These are phyloP conservation scores for Cavenderia fasciculata DNA, from an alignment of 78 protist genomes.

Conservation along the genomic window DNA sequence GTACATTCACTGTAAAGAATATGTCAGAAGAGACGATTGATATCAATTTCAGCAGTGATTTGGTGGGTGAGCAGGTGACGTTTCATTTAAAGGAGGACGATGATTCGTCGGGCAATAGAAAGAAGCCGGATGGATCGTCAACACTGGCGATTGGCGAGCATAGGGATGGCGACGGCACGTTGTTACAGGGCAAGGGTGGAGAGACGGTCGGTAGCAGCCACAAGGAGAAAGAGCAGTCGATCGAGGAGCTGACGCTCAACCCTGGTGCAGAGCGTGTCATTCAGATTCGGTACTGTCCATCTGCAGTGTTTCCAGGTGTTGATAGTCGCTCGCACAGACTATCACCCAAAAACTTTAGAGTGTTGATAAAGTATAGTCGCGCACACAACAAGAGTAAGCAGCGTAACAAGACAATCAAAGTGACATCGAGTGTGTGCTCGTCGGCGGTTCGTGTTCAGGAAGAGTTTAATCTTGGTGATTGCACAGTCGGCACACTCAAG, in stretches of 20 bases:
- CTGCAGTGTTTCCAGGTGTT: constrained; percentile 4
- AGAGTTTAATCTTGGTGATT: constrained; percentile 79
- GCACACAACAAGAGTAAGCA: background rate
- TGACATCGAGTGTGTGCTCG: constrained; percentile 75
- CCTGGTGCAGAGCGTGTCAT: constrained; percentile 72
- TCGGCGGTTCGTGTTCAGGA: constrained; percentile 44
- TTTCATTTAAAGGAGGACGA: constrained; percentile 50
- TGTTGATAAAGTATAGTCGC: constrained; percentile 39
- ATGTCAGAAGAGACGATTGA: constrained; percentile 72
- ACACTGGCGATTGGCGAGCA: constrained; percentile 33
- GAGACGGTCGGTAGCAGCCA: background rate
- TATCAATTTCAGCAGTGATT: constrained; percentile 47
- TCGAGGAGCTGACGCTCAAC: constrained; percentile 57
- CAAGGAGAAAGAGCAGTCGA: background rate
- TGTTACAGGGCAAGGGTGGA: background rate
- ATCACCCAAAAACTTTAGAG: constrained; percentile 28
- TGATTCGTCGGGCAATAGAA: background rate
- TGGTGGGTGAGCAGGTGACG: constrained; percentile 24
- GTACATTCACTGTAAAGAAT: constrained; percentile 67
- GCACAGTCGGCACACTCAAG: constrained; percentile 39
- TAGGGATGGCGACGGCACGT: background rate
- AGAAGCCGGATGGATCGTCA: background rate
- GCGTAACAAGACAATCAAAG: constrained; percentile 41
- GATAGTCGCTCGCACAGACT: constrained; percentile 4
- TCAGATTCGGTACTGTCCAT: constrained; percentile 27